Percentiles rank a stretch among this genome's conserved stretches.
phyloP scores from a whole-genome alignment of 345 rosid genomes.

The Adansonia digitata region DNA sequence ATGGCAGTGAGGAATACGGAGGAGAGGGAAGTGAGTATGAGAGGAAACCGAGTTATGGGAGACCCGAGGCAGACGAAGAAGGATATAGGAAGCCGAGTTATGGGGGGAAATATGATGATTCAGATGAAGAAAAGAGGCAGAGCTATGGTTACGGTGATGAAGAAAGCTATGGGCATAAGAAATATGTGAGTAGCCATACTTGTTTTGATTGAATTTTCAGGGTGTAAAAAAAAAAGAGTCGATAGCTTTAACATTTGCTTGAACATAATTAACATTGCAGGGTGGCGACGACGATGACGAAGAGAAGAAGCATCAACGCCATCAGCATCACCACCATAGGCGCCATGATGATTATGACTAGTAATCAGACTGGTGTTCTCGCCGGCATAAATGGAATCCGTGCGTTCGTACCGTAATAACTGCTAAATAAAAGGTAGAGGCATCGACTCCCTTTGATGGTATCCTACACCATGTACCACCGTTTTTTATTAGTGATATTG shows the following conservation, averaged over 20 bases:
- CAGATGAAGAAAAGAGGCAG: slow-evolving; percentile 34
- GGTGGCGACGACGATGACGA: slow-evolving; percentile 50
- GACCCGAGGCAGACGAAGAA: slow-evolving; percentile 40
- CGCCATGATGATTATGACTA: slow-evolving; percentile 63
- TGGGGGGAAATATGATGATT: slow-evolving; percentile 48
- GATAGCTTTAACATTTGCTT: background rate
- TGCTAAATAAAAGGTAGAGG: slow-evolving; percentile 46
- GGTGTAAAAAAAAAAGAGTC: background rate
- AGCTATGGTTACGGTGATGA: slow-evolving; percentile 48
- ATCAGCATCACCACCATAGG: slow-evolving; percentile 51
- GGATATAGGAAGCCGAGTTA: slow-evolving; percentile 35
- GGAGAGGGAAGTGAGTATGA: background rate
- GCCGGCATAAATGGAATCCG: slow-evolving; percentile 20
- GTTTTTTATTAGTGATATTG: background rate
- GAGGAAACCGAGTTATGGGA: slow-evolving; percentile 22
- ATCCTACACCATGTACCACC: background rate
- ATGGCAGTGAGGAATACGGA: slow-evolving; percentile 15
- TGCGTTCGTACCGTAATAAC: slow-evolving; percentile 21
- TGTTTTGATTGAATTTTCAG: background rate
- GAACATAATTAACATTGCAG: slow-evolving; percentile 31
- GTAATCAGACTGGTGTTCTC: slow-evolving; percentile 18
- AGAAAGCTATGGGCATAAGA: slow-evolving; percentile 75
- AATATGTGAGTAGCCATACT: slow-evolving; percentile 51
- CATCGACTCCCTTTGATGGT: slow-evolving; percentile 20
- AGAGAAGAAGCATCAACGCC: slow-evolving; percentile 39